phyloP scores from a whole-genome alignment of 1,139 yeast genomes.

The Entelexis paramagnoliae region DNA sequence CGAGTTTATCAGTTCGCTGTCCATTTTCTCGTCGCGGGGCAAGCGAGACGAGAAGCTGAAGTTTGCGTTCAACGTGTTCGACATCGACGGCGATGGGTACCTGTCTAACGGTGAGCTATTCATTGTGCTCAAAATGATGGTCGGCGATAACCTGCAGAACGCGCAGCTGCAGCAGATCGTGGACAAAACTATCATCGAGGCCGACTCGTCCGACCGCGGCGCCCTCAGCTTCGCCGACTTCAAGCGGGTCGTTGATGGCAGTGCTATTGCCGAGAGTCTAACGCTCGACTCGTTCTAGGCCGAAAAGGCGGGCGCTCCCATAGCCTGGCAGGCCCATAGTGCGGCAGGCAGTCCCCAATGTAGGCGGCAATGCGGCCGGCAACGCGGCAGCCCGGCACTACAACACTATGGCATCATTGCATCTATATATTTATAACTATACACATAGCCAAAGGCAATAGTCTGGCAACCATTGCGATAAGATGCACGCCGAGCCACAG shows the following conservation, averaged over 20 bases:
- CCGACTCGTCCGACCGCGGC: slow-evolving; percentile 87
- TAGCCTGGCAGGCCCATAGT: too few relatives aligned
- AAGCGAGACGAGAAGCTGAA: slow-evolving; percentile 69
- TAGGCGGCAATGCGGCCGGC: too few relatives aligned
- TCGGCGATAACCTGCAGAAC: slow-evolving; percentile 78
- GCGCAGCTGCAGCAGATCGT: slow-evolving; percentile 89
- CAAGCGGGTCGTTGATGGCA: slow-evolving; percentile 38
- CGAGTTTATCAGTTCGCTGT: slow-evolving; percentile 82
- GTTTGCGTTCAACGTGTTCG: slow-evolving; percentile 90
- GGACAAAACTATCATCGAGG: slow-evolving; percentile 91
- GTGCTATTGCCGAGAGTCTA: slow-evolving; percentile 35
- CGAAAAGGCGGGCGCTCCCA: too few relatives aligned
- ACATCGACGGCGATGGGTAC: slow-evolving; percentile 88
- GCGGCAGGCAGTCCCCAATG: too few relatives aligned
- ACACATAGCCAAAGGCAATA: not conserved
- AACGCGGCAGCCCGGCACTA: too few relatives aligned
- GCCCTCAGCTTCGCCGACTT: slow-evolving; percentile 80
- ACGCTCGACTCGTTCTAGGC: slow-evolving; percentile 29
- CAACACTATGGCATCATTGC: not conserved
- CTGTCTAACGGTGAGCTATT: slow-evolving; percentile 93
- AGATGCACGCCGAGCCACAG: too few relatives aligned
- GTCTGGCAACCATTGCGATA: too few relatives aligned
- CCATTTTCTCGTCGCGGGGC: slow-evolving; percentile 86
- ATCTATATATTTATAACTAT: not conserved
- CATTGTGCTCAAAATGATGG: slow-evolving; percentile 92